These are phyloP conservation scores for Synchytrium microbalum DNA, from an alignment of 371 early-diverging fungal genomes.

Conservation along the genomic window DNA sequence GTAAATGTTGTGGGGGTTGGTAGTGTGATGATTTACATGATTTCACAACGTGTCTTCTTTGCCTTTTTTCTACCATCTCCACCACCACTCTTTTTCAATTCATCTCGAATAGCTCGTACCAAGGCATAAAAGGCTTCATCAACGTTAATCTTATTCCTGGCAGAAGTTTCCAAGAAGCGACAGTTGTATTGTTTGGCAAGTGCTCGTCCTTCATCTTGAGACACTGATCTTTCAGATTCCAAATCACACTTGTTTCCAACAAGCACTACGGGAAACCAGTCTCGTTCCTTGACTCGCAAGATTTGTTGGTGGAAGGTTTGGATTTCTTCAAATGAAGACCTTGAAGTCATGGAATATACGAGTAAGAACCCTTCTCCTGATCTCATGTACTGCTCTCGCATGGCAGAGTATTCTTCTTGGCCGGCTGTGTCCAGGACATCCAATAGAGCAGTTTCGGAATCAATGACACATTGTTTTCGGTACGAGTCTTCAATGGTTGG, in stretches of 20 bases:
- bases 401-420: conserved; percentile 64
- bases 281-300: conserved; percentile 70
- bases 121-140: conserved; percentile 85
- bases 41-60: neutral
- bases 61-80: conserved; percentile 1
- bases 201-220: conserved; percentile 63
- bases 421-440: conserved; percentile 93
- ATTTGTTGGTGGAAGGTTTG: conserved; percentile 67
- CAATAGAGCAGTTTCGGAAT: conserved; percentile 71
- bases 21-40: conserved; percentile 4
- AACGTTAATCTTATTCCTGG: conserved; percentile 82
- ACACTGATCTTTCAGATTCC: conserved; percentile 67
- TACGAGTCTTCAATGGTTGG: conserved; percentile 94
- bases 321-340: conserved; percentile 73
- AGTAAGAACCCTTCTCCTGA: conserved; percentile 77
- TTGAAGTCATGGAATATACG: conserved; percentile 65
- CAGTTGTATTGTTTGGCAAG: conserved; percentile 71
- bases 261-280: conserved; percentile 77
- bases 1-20: too few relatives aligned
- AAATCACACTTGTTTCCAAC: conserved; percentile 95
- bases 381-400: conserved; percentile 73
- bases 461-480: conserved; percentile 78
- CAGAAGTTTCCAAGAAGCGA: conserved; percentile 86
- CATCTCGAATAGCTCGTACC: conserved; percentile 51
- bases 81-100: conserved; percentile 12